A percentile compares a stretch with the other conserved stretches of the same genome.
These are phyloP conservation scores for Cyanophora paradoxa DNA, from an alignment of 78 protist species.

Conservation along the genomic window DNA sequence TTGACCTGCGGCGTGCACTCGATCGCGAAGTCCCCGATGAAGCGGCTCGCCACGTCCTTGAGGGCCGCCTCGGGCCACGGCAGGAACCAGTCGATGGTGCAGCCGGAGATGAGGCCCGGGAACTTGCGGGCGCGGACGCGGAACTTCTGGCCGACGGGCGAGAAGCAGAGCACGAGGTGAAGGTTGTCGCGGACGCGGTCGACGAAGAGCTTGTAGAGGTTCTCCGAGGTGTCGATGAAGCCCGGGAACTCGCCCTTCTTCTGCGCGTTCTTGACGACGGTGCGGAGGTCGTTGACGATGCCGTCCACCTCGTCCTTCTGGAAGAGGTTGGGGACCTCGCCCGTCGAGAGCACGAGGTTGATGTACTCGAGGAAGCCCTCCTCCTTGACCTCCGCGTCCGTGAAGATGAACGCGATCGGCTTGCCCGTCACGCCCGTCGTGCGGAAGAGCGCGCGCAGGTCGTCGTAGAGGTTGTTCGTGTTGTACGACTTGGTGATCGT, in stretches of 20 bases:
- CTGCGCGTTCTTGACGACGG: slow-evolving; percentile 12
- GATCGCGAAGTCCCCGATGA: slow-evolving; percentile 47
- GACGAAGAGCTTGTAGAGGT: slow-evolving; percentile 67
- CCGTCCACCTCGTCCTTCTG: slow-evolving; percentile 71
- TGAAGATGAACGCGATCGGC: slow-evolving; percentile 56
- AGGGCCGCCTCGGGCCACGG: slow-evolving; percentile 84
- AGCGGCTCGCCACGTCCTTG: slow-evolving; percentile 45
- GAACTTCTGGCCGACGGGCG: slow-evolving; percentile 84
- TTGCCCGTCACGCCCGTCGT: slow-evolving; percentile 54
- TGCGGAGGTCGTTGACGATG: slow-evolving; percentile 37
- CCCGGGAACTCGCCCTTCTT: no score
- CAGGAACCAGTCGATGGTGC: slow-evolving; percentile 80
- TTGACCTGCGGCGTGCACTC: slow-evolving; percentile 34
- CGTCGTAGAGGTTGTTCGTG: slow-evolving; percentile 62
- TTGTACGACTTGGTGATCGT: slow-evolving; percentile 56
- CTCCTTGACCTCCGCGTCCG: slow-evolving; percentile 80
- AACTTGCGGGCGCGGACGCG: slow-evolving; percentile 63
- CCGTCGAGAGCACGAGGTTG: slow-evolving; percentile 67
- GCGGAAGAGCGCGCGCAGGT: slow-evolving; percentile 62
- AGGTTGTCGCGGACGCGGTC: slow-evolving; percentile 68
- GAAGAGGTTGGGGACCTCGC: slow-evolving; percentile 70
- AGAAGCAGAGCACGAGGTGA: slow-evolving; percentile 81
- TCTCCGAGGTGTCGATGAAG: slow-evolving; percentile 52
- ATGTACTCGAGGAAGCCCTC: slow-evolving; percentile 83
- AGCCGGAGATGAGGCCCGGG: slow-evolving; percentile 73